Conservation (phyloP, 2,329 filamentous ascomycete genomes). For the Alternaria sp. region DNA sequence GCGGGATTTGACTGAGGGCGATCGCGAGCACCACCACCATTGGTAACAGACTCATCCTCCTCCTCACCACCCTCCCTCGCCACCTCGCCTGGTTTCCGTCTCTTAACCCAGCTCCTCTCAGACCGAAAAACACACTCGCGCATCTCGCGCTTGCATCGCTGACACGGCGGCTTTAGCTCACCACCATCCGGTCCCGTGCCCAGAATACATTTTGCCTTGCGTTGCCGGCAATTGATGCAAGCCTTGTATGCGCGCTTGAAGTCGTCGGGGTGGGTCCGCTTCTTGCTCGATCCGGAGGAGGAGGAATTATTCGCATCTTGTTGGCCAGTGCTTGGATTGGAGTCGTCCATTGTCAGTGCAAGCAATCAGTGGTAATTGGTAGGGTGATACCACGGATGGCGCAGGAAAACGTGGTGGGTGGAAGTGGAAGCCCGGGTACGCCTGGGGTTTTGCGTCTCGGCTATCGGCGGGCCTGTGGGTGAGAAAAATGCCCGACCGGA, state of each 20-base stretch:
- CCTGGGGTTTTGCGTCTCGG: slow-evolving; percentile 36
- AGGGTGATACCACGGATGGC: slow-evolving; percentile 40
- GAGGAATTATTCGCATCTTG: slow-evolving; percentile 28
- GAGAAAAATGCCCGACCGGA: slow-evolving; percentile 8
- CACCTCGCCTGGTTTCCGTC: slow-evolving; percentile 46
- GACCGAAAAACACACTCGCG: slow-evolving; percentile 59
- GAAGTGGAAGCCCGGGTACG: slow-evolving; percentile 16
- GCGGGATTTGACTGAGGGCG: slow-evolving; percentile 21
- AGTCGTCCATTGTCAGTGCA: slow-evolving; percentile 25
- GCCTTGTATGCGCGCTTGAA: slow-evolving; percentile 65
- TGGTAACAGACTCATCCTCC: slow-evolving; percentile 21
- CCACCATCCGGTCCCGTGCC: slow-evolving; percentile 53
- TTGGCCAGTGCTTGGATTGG: slow-evolving; percentile 24
- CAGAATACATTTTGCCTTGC: slow-evolving; percentile 63
- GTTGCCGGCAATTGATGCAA: slow-evolving; percentile 62
- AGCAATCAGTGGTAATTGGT: slow-evolving; percentile 24
- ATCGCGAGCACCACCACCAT: background rate
- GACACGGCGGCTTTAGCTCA: slow-evolving; percentile 57
- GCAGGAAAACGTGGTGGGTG: slow-evolving; percentile 29
- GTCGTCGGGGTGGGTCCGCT: slow-evolving; percentile 52
- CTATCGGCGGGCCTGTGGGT: slow-evolving; percentile 20
- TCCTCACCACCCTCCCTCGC: slow-evolving; percentile 35
- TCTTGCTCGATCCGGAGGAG: slow-evolving; percentile 31
- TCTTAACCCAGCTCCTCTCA: slow-evolving; percentile 52
- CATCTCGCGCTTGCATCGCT: slow-evolving; percentile 61